These are phyloP conservation scores for Thinopyrum elongatum DNA, from an alignment of 176 grass and related monocot genomes.

Conservation along the genomic window DNA sequence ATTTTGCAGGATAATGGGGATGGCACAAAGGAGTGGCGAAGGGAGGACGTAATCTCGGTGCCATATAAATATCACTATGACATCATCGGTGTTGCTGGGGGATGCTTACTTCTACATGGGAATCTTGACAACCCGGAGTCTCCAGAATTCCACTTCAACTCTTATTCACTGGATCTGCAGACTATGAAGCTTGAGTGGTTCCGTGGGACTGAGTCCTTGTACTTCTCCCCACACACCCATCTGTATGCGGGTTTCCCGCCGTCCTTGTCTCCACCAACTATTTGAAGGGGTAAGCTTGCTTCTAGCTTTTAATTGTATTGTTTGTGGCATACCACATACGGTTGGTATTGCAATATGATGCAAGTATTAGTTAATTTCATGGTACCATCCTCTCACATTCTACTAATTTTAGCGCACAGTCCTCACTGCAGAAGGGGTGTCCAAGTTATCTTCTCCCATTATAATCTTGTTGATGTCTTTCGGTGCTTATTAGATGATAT, in stretches of 20 bases:
- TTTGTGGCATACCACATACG: background rate
- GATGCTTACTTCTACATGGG: background rate
- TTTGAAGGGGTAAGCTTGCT: slow-evolving; percentile 10
- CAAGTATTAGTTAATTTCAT: background rate
- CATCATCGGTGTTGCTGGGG: background rate
- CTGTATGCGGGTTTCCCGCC: background rate
- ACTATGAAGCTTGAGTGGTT: background rate
- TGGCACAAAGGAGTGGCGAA: background rate
- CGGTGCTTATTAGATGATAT: too few species aligned
- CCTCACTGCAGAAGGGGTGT: too few species aligned
- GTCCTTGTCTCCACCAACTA: background rate
- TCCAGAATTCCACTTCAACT: background rate
- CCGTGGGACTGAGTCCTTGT: background rate
- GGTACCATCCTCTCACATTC: too few species aligned
- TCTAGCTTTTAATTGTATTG: too few species aligned
- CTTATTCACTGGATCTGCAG: background rate
- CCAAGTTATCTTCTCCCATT: too few species aligned
- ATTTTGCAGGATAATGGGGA: background rate
- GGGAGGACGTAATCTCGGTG: background rate
- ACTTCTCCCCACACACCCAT: background rate
- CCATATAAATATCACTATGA: background rate
- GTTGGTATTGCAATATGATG: background rate
- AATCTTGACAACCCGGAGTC: background rate
- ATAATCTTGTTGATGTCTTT: too few species aligned
- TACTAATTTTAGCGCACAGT: too few species aligned